These are phyloP conservation scores for Cercospora sp. DNA, from an alignment of 2,329 filamentous ascomycete genomes.

Conservation along the genomic window DNA sequence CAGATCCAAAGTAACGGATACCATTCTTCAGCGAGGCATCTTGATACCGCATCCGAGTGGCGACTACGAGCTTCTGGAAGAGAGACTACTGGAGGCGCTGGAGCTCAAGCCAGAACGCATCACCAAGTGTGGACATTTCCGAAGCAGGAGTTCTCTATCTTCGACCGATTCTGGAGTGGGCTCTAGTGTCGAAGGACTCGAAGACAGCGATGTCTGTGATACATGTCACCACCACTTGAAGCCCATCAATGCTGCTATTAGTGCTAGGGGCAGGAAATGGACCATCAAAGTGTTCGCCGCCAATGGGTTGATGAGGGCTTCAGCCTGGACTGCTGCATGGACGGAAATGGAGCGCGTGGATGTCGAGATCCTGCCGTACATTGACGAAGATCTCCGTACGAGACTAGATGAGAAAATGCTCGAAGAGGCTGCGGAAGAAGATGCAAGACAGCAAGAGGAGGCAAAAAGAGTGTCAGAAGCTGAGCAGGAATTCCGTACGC, in stretches of 20 bases:
- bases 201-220: conserved; percentile 33
- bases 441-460: conserved; percentile 33
- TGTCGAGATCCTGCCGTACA: conserved; percentile 79
- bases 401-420: conserved; percentile 57
- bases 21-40: conserved; percentile 70
- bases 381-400: conserved; percentile 60
- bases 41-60: conserved; percentile 76
- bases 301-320: conserved; percentile 88
- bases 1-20: conserved; percentile 70
- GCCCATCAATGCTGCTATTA: conserved; percentile 40
- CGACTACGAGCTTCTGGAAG: conserved; percentile 78
- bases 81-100: conserved; percentile 71
- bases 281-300: conserved; percentile 88
- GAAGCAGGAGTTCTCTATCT: conserved; percentile 56
- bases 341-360: conserved; percentile 98
- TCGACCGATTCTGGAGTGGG: conserved; percentile 38
- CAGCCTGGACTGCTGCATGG: conserved; percentile 93
- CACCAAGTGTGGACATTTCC: conserved; percentile 74
- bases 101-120: conserved; percentile 71
- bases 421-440: conserved; percentile 39
- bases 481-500: conserved; percentile 27
- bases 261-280: conserved; percentile 59
- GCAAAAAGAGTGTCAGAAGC: conserved; percentile 29
- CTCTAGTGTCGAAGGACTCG: conserved; percentile 29
- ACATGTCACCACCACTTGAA: conserved; percentile 43